Base-by-base conservation (phyloP, 768 basidiomycete genomes). In the Hysterangium stoloniferum region DNA sequence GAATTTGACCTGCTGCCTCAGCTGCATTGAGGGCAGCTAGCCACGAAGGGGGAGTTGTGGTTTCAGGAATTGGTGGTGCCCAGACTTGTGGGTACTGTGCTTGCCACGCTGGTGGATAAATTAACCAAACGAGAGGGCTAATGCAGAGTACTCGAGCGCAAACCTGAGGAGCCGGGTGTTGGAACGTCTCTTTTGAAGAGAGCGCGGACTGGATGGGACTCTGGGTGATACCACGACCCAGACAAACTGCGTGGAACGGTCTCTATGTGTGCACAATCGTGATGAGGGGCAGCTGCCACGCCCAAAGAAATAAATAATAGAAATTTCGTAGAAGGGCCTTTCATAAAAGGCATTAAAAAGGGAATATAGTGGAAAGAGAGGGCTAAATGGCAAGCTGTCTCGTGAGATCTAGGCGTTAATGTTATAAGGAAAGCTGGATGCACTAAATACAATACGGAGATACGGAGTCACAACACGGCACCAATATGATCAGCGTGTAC, bases 1-100 rank as follows among this genome's bases (percentile, higher is more conserved):
- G 92, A 45, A 95, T 86, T 56, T 75, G 78, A 28, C 86, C 84
- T 4, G 81, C 77, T 1, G 71, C 60, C 13, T 82, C 70, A n/a
- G 84, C 86, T 15, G 68, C 72, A 44, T 77, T 71, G 54, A 92
- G 71, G 5, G 88, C 86, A 58, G 77, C 75, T 24, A 77, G 59
- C 92, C 92, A 96, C 28, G 66, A 69, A 52, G 72, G 62, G 11
- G 90, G 90, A 52, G 59, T 53, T 28, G 63, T 61, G 0, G 71
- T 62, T 52, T 81, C 74, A 17, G 80, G 78, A 6, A 68, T 64
- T 17, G 50, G 49, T 11, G 52, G 33, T 9, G 15, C 24, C 19
- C 60, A 54, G 12, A 53, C 44, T 1, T 58, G 45, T 13, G 89
- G 87, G 63, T 77, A 91, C 19, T 69, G 71, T 9, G 73, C 71